These are phyloP conservation scores for Gentiana macrophylla DNA, from an alignment of 257 asterid species.

Conservation along the genomic window DNA sequence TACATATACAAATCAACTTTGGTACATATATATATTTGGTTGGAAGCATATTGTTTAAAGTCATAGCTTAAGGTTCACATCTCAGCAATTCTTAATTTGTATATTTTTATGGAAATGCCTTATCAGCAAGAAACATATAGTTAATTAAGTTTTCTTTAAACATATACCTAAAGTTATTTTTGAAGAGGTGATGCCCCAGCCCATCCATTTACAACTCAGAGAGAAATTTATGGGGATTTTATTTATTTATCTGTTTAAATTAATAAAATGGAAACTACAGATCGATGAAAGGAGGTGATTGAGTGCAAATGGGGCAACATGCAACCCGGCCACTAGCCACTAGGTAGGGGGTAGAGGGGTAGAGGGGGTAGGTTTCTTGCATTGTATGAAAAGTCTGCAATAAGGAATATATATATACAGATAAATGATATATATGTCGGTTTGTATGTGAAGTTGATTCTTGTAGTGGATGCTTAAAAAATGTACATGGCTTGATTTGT, in stretches of 20 bases:
- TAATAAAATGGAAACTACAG: not conserved
- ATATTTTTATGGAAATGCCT: constrained; percentile 14
- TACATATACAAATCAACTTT: constrained; percentile 1
- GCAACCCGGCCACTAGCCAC: constrained; percentile 1
- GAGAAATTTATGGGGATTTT: not conserved
- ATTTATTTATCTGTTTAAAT: not conserved
- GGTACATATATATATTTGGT: constrained; percentile 4
- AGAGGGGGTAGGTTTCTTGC: constrained; percentile 8
- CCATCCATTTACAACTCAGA: not conserved
- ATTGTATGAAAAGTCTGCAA: constrained; percentile 15
- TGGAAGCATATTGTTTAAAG: constrained; percentile 14
- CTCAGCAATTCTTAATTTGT: not conserved
- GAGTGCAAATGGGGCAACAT: constrained; percentile 28
- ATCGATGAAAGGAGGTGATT: not conserved
- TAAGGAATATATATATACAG: constrained; percentile 13
- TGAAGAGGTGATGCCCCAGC: not conserved
- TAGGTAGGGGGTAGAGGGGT: not conserved
- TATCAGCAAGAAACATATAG: constrained; percentile 20
- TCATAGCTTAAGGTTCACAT: constrained; percentile 30
- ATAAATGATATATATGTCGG: constrained; percentile 1
- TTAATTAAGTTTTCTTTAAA: constrained; percentile 11
- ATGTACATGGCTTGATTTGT: constrained; percentile 15
- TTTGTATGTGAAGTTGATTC: not conserved
- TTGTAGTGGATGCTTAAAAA: constrained; percentile 1
- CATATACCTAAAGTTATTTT: constrained; percentile 12